phyloP scores from a whole-genome alignment of 768 basidiomycete genomes.

The Termitomyces sp. region DNA sequence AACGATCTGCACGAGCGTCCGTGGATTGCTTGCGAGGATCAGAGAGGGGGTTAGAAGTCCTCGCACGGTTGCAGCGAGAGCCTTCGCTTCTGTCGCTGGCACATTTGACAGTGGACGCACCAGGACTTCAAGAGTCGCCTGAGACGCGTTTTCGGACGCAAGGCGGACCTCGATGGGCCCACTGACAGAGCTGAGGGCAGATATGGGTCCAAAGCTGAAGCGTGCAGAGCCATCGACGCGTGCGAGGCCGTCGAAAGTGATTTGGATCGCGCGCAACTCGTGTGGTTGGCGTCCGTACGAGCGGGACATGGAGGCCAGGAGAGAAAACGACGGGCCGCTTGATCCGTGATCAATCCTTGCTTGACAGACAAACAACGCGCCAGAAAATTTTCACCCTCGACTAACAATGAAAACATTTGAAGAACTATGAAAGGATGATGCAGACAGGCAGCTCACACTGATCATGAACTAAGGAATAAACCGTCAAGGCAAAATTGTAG shows the following conservation, averaged over 20 bases:
- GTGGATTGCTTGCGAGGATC: conserved; percentile 64
- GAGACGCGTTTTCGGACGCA: conserved; percentile 64
- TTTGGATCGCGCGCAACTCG: conserved; percentile 37
- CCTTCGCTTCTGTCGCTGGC: conserved; percentile 67
- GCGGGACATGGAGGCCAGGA: conserved; percentile 4
- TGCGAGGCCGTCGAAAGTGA: conserved; percentile 59
- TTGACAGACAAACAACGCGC: no score
- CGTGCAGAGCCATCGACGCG: conserved; percentile 75
- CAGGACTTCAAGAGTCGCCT: conserved; percentile 70
- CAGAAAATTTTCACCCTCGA: no score
- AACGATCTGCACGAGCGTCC: conserved; percentile 76
- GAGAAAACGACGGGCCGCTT: background rate
- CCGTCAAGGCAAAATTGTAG: no score
- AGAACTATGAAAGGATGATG: background rate
- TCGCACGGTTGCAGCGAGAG: conserved; percentile 49
- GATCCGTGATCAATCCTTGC: background rate
- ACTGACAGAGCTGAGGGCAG: conserved; percentile 67
- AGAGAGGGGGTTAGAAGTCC: conserved; percentile 57
- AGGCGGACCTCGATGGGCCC: conserved; percentile 79
- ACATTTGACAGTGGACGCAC: conserved; percentile 68
- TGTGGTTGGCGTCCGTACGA: conserved; percentile 12
- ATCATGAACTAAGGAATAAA: no score
- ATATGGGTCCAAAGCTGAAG: conserved; percentile 53
- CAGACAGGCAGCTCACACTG: no score
- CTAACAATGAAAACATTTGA: no score